Conservation (phyloP, 352 stramenopile genomes). For the Globisporangium heterothallicum region DNA sequence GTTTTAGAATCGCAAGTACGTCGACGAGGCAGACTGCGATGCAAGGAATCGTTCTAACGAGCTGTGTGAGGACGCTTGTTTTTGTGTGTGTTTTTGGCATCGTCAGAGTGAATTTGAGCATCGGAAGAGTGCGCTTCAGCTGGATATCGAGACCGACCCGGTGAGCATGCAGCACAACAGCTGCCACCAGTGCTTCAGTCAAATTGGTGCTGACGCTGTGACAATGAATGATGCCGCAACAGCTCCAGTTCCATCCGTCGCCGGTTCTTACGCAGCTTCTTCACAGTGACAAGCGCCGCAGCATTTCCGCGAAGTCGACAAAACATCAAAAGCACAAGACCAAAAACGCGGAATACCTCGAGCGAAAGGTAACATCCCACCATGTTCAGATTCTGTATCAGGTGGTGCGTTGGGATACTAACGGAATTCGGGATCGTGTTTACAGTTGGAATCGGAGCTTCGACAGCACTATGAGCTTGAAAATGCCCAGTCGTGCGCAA, state of each 20-base stretch:
- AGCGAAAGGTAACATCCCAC: constrained; percentile 30
- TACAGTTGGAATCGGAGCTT: constrained; percentile 52
- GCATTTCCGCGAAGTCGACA: constrained; percentile 9
- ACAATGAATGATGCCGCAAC: background rate
- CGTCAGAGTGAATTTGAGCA: constrained; percentile 26
- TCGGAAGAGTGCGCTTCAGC: constrained; percentile 34
- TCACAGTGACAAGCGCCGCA: constrained; percentile 24
- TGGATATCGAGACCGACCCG: constrained; percentile 42
- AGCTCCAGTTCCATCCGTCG: constrained; percentile 55
- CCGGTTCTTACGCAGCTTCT: constrained; percentile 42
- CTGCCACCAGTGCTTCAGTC: background rate
- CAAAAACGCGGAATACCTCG: constrained; percentile 43
- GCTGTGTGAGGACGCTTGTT: too few species aligned
- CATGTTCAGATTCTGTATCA: background rate
- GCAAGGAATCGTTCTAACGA: too few species aligned
- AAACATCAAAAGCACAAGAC: constrained; percentile 25
- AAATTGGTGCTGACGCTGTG: background rate
- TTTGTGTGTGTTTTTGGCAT: too few species aligned
- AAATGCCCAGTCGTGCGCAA: constrained; percentile 37
- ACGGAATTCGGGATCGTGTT: too few species aligned
- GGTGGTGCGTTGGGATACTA: background rate
- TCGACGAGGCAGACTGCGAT: background rate
- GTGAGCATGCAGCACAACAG: too few species aligned
- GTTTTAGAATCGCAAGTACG: background rate
- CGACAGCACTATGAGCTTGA: constrained; percentile 52